Percentiles rank a stretch among this genome's conserved stretches.
Conservation (phyloP, 2,329 filamentous ascomycete genomes). For the Dothiorella sarmentorum region DNA sequence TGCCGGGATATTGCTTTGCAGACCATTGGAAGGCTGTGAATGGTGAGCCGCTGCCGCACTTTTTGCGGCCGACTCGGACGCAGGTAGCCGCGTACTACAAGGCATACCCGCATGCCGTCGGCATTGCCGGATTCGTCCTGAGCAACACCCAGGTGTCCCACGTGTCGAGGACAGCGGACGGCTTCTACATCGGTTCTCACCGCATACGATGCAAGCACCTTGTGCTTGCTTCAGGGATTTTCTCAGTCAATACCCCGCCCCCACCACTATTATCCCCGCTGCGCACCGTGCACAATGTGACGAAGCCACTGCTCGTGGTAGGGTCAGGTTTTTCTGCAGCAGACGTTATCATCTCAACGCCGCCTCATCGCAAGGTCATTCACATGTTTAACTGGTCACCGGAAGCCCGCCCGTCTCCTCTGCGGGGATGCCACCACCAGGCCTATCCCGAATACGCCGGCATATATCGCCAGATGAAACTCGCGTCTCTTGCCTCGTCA, state of each 20-base stretch:
- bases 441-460: slow-evolving; percentile 62
- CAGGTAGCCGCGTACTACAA: slow-evolving; percentile 56
- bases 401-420: slow-evolving; percentile 52
- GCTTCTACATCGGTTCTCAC: slow-evolving; percentile 52
- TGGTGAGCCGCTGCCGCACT: slow-evolving; percentile 46
- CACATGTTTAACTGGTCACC: slow-evolving; percentile 61
- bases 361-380: slow-evolving; percentile 51
- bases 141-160: slow-evolving; percentile 41
- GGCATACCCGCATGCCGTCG: slow-evolving; percentile 52
- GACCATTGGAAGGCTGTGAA: slow-evolving; percentile 48
- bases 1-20: slow-evolving; percentile 57
- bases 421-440: slow-evolving; percentile 57
- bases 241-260: slow-evolving; percentile 53
- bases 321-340: slow-evolving; percentile 62
- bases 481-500: slow-evolving; percentile 36
- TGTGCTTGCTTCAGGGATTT: slow-evolving; percentile 58
- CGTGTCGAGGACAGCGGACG: slow-evolving; percentile 44
- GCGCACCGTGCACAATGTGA: slow-evolving; percentile 25
- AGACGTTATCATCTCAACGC: slow-evolving; percentile 56
- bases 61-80: slow-evolving; percentile 53
- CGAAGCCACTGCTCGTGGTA: slow-evolving; percentile 52
- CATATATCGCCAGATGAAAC: slow-evolving; percentile 59
- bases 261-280: slow-evolving; percentile 49
- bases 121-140: slow-evolving; percentile 48
- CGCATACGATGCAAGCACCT: slow-evolving; percentile 54